Evolutionary conservation across 352 stramenopile genomes (phyloP).

Genomic region (Bremia lactucae): DNA sequence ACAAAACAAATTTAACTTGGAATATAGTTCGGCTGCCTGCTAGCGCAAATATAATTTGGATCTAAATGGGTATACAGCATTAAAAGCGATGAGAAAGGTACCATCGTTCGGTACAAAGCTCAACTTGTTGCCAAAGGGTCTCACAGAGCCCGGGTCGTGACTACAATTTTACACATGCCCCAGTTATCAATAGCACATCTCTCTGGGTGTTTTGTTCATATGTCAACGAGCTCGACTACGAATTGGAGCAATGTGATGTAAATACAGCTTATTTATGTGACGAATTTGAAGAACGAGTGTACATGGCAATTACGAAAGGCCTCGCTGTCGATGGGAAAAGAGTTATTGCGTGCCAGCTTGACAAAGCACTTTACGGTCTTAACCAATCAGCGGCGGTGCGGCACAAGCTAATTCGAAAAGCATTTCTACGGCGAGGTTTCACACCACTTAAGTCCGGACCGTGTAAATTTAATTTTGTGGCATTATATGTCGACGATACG

Average conservation of each 20-base stretch:
- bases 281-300: slow-evolving; percentile 5
- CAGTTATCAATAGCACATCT: background rate
- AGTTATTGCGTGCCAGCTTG: slow-evolving; percentile 13
- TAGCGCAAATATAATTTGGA: background rate
- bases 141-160: background rate
- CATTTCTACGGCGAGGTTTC: slow-evolving; percentile 1
- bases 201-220: background rate
- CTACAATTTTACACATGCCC: slow-evolving; percentile 2
- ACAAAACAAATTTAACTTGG: background rate
- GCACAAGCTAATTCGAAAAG: slow-evolving; percentile 11
- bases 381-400: slow-evolving; percentile 23
- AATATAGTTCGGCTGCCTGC: background rate
- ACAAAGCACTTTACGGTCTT: slow-evolving; percentile 19
- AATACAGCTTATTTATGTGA: slow-evolving; percentile 24
- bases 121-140: background rate
- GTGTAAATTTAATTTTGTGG: slow-evolving; percentile 1
- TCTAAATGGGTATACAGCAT: background rate
- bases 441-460: background rate
- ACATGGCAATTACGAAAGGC: slow-evolving; percentile 6
- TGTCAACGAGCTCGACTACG: background rate
- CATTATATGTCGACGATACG: slow-evolving; percentile 8
- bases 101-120: background rate
- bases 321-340: background rate
- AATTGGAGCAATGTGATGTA: slow-evolving; percentile 13
- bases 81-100: background rate